Evolutionary conservation across 352 stramenopile genomes (phyloP), one percentile per base, ranked within the genome.

Genomic region (Aphanomyces cochlioides): DNA sequence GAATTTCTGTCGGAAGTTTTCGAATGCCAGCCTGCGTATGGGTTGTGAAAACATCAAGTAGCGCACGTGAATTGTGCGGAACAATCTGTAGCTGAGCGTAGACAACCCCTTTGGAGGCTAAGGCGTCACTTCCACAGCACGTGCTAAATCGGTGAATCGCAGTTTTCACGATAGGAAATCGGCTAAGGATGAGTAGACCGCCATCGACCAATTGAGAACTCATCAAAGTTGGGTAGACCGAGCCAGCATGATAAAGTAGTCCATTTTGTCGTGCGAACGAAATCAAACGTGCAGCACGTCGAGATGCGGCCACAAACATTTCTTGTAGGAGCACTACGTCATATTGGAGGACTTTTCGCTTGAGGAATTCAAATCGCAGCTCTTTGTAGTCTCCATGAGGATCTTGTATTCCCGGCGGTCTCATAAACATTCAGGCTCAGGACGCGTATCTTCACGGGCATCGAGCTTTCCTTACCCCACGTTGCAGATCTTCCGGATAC

Each of bases 101-200:
- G 5, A 91, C 78, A 21, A 89, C 84, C 34, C 86, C 86, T 54
- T 93, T 93, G 59, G 86, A 73, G 40, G 83, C 92, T 12, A 92
- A 76, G 4, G 82, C 84, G 71, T 92, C 84, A 64, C 80, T 89
- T 13, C 84, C 84, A 3, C 79, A 77, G 41, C 86, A 83, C 19
- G 80, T 72, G 8, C 82, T 78, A 77, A 80, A 92, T 43, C 71
- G 77, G 56, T 88, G 71, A 57, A 89, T 79, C 53, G 80, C 82
- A 45, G 83, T 80, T 61, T 90, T 78, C 10, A 90, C 81, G 69
- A 93, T 91, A 36, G 86, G 86, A 66, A 84, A 93, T 40, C 86
- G 86, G 61, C 83, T 92, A n/a, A 93, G 82, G 47, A 93, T 92
- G 43, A 93, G 59, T 19, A 93, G 73, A 17, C 86, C 86, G 17